Evolutionary conservation across 768 basidiomycete species (phyloP).

Genomic region (Trametes elegans): DNA sequence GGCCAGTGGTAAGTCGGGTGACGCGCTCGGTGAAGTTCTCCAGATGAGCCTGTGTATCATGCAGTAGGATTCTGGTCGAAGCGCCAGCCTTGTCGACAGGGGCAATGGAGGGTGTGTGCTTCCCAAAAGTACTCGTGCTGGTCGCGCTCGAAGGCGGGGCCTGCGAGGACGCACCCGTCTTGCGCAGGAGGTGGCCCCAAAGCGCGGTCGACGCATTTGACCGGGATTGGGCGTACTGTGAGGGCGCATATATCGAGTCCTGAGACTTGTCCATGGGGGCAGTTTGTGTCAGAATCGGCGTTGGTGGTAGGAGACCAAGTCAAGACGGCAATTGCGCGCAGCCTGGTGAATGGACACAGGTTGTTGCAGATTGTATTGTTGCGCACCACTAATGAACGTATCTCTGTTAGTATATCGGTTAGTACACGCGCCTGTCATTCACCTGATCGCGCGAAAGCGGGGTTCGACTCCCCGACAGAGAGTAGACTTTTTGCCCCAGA

Average conservation of each 20-base stretch:
- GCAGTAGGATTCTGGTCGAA: constrained; percentile 67
- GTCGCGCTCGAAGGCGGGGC: not conserved
- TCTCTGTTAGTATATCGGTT: constrained; percentile 21
- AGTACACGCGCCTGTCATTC: constrained; percentile 18
- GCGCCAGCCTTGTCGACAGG: constrained; percentile 64
- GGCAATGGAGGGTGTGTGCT: constrained; percentile 33
- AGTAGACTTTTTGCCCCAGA: not conserved
- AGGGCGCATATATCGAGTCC: not conserved
- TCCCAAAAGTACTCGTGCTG: constrained; percentile 17
- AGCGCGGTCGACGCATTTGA: constrained; percentile 6
- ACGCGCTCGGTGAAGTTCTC: constrained; percentile 63
- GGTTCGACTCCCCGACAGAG: constrained; percentile 34
- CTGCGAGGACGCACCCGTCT: constrained; percentile 5
- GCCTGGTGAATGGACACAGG: not conserved
- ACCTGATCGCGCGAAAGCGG: constrained; percentile 32
- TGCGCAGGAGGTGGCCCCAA: constrained; percentile 21
- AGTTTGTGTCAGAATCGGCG: not conserved
- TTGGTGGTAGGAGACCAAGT: not conserved
- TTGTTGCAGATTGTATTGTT: not conserved
- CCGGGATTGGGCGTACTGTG: not conserved
- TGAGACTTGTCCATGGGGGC: not conserved
- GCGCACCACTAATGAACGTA: not conserved
- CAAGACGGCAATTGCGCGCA: not conserved
- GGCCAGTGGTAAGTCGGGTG: constrained; percentile 46
- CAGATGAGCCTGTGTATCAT: constrained; percentile 71